These are phyloP conservation scores for Pseudocercospora pini-densiflorae DNA, from an alignment of 2,329 filamentous ascomycete genomes.

Conservation along the genomic window DNA sequence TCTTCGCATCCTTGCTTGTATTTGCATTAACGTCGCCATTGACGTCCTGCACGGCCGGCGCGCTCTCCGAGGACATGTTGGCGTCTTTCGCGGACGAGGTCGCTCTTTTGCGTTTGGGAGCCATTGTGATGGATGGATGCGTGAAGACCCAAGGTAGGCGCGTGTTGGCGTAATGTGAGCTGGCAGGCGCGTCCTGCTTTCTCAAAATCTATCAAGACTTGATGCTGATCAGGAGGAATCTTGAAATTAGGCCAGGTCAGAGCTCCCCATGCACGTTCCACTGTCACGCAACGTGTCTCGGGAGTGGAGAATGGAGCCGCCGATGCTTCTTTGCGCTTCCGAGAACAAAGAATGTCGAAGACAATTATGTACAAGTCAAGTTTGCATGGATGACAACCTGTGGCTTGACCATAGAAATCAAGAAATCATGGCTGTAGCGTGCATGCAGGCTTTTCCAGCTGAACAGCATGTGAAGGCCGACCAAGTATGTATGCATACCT, in stretches of 20 bases:
- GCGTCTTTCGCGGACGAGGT: conserved; percentile 53
- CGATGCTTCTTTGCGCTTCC: neutral
- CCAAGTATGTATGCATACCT: neutral
- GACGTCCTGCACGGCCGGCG: conserved; percentile 59
- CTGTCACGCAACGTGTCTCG: neutral
- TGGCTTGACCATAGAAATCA: neutral
- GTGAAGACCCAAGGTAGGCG: neutral
- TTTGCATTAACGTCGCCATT: conserved; percentile 82
- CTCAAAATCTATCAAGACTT: neutral
- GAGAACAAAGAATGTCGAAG: neutral
- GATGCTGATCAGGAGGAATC: neutral
- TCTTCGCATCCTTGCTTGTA: conserved; percentile 66
- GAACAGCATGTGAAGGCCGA: neutral
- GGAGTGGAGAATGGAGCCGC: neutral
- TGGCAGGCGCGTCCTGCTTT: neutral
- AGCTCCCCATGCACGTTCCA: neutral
- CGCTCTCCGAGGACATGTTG: conserved; percentile 3
- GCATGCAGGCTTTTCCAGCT: neutral
- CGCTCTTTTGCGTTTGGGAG: conserved; percentile 79
- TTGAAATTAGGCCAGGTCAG: neutral
- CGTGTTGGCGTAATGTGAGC: neutral
- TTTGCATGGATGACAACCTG: neutral
- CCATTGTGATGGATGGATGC: conserved; percentile 16
- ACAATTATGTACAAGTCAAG: neutral
- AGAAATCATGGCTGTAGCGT: neutral